phyloP scores from a whole-genome alignment of 179 eudicot species.

The Nepenthes alata region DNA sequence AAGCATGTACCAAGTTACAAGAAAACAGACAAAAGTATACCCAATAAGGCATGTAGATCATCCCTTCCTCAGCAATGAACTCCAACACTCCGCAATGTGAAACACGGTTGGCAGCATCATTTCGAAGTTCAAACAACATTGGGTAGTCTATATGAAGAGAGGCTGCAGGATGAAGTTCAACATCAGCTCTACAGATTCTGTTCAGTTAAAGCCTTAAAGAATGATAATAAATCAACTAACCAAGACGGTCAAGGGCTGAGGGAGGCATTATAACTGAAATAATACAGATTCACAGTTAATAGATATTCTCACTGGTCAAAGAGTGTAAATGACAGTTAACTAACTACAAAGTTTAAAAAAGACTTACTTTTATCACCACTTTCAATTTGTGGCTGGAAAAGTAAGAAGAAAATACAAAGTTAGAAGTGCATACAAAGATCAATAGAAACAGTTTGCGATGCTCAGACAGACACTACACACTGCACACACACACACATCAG shows the following conservation, averaged over 20 bases:
- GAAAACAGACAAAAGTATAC: conserved; percentile 23
- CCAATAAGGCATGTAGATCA: conserved; percentile 97
- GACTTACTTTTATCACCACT: conserved; percentile 84
- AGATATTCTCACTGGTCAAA: neutral
- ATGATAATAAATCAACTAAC: conserved; percentile 33
- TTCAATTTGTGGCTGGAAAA: conserved; percentile 81
- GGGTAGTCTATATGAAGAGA: conserved; percentile 84
- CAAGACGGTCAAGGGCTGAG: conserved; percentile 91
- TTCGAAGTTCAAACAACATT: conserved; percentile 70
- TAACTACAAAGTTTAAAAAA: neutral
- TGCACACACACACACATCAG: no score
- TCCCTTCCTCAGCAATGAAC: conserved; percentile 93
- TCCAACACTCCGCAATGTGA: conserved; percentile 95
- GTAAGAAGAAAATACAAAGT: conserved; percentile 6
- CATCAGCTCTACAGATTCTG: conserved; percentile 4
- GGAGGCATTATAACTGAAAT: conserved; percentile 96
- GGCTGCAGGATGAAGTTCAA: conserved; percentile 32
- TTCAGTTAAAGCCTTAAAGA: neutral
- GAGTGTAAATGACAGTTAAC: no score
- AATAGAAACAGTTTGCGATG: neutral
- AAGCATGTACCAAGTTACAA: neutral
- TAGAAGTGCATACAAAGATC: conserved; percentile 4
- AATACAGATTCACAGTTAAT: conserved; percentile 9
- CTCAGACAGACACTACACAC: neutral
- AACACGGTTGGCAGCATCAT: conserved; percentile 51